Evolutionary conservation across 1,284 basidiomycete species (phyloP).

Genomic region (Pseudozyma hubeiensis): DNA sequence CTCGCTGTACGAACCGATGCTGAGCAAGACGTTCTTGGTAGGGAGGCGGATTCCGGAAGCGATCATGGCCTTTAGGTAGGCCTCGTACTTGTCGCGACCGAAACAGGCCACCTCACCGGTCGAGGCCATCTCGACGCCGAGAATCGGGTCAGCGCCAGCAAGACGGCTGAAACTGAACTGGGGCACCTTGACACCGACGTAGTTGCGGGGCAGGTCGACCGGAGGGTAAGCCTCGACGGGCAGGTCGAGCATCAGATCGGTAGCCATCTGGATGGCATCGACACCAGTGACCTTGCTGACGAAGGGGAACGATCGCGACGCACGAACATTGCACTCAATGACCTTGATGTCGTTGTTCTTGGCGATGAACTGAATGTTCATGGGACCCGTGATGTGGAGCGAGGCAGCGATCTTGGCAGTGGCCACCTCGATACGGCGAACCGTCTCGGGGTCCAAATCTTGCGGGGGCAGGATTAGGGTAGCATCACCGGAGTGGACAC

Average conservation of each 20-base stretch:
- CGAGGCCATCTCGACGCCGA: constrained; percentile 99
- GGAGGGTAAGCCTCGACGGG: constrained; percentile 92
- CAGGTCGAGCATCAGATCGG: constrained; percentile 94
- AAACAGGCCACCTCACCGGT: constrained; percentile 99
- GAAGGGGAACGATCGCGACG: constrained; percentile 98
- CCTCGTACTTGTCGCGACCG: constrained; percentile 96
- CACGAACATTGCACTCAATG: constrained; percentile 98
- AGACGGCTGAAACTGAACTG: constrained; percentile 97
- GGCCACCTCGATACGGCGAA: constrained; percentile 93
- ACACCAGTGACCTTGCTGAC: constrained; percentile 97
- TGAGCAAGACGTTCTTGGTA: constrained; percentile 94
- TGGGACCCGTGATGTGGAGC: constrained; percentile 98
- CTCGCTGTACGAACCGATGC: constrained; percentile 95
- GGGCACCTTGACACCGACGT: constrained; percentile 98
- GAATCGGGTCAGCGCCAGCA: constrained; percentile 93
- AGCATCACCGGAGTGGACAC: constrained; percentile 96
- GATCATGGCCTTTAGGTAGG: constrained; percentile 95
- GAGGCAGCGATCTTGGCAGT: constrained; percentile 93
- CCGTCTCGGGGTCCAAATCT: constrained; percentile 95
- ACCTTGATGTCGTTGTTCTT: constrained; percentile 99
- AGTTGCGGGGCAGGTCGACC: constrained; percentile 84
- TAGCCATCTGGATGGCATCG: constrained; percentile 97
- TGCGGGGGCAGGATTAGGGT: constrained; percentile 98
- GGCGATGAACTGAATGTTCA: constrained; percentile 99
- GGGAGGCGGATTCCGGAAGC: constrained; percentile 94